These are phyloP conservation scores for Thuja plicata DNA, from an alignment of 83 land plant genomes.

Conservation along the genomic window DNA sequence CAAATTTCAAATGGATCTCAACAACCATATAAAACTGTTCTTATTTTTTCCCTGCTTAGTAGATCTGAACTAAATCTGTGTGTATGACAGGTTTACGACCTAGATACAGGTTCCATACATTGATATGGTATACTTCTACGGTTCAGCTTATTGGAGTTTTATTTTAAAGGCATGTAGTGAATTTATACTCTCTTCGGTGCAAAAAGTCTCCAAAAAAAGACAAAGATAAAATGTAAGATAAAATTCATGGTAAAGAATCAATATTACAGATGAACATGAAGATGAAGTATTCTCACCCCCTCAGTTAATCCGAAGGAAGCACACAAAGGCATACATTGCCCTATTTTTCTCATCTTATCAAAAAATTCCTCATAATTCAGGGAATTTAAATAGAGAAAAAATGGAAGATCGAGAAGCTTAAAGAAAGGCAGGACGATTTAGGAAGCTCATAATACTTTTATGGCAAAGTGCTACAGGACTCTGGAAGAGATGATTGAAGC, in stretches of 20 bases:
- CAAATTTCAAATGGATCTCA: not conserved
- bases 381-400: not conserved
- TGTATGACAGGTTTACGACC: not conserved
- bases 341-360: conserved; percentile 8
- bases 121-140: not conserved
- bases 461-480: not conserved
- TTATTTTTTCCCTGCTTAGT: not conserved
- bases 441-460: not conserved
- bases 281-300: conserved; percentile 7
- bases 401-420: not conserved
- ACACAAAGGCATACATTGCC: conserved; percentile 10
- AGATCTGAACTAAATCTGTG: not conserved
- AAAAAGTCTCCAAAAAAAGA: not conserved
- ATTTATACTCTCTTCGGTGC: not conserved
- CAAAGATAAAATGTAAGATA: not conserved
- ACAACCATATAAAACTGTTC: not conserved
- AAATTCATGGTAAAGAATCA: conserved; percentile 1
- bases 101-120: not conserved
- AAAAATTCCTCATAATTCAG: not conserved
- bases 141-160: not conserved
- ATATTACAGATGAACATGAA: no score
- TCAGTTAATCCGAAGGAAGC: conserved; percentile 8
- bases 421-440: not conserved
- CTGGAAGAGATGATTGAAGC: not conserved
- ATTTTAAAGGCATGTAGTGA: not conserved